phyloP scores from a whole-genome alignment of 106 monocot genomes.

The Alisma plantagoaquatica region DNA sequence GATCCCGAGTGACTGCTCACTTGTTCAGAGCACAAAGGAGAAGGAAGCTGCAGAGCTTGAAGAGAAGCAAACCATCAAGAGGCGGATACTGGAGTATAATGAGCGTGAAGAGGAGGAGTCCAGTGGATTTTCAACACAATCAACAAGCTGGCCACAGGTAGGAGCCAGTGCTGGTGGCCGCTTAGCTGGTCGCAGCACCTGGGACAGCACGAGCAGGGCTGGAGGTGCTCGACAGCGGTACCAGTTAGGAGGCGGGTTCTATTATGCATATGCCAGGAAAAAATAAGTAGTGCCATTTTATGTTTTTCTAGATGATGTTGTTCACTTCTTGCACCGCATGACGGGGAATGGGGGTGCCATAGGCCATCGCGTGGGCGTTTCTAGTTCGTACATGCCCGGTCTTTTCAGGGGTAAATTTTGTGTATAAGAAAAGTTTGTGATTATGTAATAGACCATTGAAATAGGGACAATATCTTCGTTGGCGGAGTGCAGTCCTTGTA shows the following conservation, averaged over 20 bases:
- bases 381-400: too few species aligned
- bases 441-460: too few species aligned
- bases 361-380: too few species aligned
- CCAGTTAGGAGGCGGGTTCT: slow-evolving; percentile 33
- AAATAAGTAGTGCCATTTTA: slow-evolving; percentile 28
- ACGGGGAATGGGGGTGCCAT: too few species aligned
- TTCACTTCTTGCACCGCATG: too few species aligned
- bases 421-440: too few species aligned
- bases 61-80: slow-evolving; percentile 87
- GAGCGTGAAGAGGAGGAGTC: slow-evolving; percentile 94
- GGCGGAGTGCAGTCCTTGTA: too few species aligned
- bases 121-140: slow-evolving; percentile 34
- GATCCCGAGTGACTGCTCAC: slow-evolving; percentile 65
- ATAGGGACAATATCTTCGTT: too few species aligned
- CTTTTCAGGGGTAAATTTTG: too few species aligned
- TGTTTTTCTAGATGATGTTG: too few species aligned
- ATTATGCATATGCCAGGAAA: slow-evolving; percentile 63
- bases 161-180: slow-evolving; percentile 22
- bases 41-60: slow-evolving; percentile 87
- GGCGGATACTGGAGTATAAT: slow-evolving; percentile 91
- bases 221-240: slow-evolving; percentile 26
- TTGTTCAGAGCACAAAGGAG: slow-evolving; percentile 88
- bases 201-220: slow-evolving; percentile 39
- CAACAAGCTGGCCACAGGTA: slow-evolving; percentile 39
- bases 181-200: slow-evolving; percentile 37